phyloP scores from a whole-genome alignment of 257 asterid species.

The Vinca minor region DNA sequence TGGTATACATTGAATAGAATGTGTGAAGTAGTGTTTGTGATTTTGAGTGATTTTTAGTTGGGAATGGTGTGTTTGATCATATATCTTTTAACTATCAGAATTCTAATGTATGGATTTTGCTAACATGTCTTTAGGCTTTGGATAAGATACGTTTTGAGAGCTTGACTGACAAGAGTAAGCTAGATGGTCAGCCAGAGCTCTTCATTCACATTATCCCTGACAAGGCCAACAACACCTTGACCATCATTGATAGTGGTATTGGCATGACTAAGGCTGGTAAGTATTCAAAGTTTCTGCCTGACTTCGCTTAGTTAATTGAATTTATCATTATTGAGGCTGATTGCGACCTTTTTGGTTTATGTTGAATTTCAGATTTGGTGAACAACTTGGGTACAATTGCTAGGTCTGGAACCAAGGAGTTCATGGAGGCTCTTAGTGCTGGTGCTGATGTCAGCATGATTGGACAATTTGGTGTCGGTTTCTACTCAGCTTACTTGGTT shows the following conservation, averaged over 20 bases:
- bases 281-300: conserved; percentile 4
- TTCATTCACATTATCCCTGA: conserved; percentile 53
- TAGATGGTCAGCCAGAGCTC: conserved; percentile 54
- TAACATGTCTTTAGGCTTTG: conserved; percentile 23
- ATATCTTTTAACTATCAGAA: too few species aligned
- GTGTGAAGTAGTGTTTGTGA: too few species aligned
- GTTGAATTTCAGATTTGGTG: conserved; percentile 33
- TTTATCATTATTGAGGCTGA: background rate
- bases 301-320: background rate
- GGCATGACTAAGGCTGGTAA: conserved; percentile 63
- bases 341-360: background rate
- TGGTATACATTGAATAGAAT: too few species aligned
- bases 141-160: conserved; percentile 57
- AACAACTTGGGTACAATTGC: conserved; percentile 57
- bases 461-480: conserved; percentile 63
- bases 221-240: conserved; percentile 38
- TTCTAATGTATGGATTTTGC: background rate
- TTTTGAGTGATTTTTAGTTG: too few species aligned
- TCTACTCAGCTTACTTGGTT: conserved; percentile 50
- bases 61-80: too few species aligned
- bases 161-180: conserved; percentile 53
- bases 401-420: conserved; percentile 59
- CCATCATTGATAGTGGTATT: conserved; percentile 48
- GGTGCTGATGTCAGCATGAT: conserved; percentile 68
- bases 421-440: conserved; percentile 57